Conservation (phyloP, 148 eudicot species). For the Diospyros lotus region DNA sequence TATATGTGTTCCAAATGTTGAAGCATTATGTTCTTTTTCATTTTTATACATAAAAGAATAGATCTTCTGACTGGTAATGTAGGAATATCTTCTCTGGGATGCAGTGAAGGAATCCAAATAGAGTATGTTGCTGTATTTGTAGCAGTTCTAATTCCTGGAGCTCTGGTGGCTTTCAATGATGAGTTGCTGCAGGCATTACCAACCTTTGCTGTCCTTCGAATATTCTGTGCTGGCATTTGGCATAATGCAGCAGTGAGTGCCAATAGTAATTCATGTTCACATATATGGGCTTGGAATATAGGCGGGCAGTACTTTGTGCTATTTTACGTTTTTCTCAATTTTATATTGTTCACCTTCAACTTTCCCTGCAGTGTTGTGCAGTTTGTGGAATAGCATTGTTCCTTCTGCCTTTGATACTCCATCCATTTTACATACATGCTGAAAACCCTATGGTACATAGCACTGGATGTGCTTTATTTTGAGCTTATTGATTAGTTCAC, state of each 20-base stretch:
- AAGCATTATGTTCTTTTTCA: no score
- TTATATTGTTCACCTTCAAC: constrained; percentile 22
- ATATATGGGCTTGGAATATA: not conserved
- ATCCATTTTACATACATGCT: constrained; percentile 67
- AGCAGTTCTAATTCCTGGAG: constrained; percentile 90
- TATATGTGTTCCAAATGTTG: no score
- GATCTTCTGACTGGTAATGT: constrained; percentile 37
- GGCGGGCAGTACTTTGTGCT: not conserved
- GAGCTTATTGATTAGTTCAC: constrained; percentile 8
- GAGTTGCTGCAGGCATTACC: constrained; percentile 61
- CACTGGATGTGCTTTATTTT: not conserved
- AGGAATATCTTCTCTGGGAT: constrained; percentile 30
- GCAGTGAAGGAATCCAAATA: constrained; percentile 90
- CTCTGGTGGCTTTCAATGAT: constrained; percentile 75
- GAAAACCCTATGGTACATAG: constrained; percentile 69
- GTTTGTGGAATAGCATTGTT: constrained; percentile 68
- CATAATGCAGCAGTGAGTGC: constrained; percentile 86
- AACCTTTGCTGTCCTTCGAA: constrained; percentile 59
- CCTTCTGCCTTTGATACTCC: constrained; percentile 61
- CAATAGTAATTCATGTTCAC: not conserved
- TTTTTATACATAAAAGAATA: constrained; percentile 6
- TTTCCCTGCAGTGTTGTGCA: constrained; percentile 61
- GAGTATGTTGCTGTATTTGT: constrained; percentile 80
- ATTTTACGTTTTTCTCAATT: constrained; percentile 9
- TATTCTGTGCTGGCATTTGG: constrained; percentile 98